Evolutionary conservation across 345 rosid species (phyloP).

Genomic region (Gynandropsis gynandra): DNA sequence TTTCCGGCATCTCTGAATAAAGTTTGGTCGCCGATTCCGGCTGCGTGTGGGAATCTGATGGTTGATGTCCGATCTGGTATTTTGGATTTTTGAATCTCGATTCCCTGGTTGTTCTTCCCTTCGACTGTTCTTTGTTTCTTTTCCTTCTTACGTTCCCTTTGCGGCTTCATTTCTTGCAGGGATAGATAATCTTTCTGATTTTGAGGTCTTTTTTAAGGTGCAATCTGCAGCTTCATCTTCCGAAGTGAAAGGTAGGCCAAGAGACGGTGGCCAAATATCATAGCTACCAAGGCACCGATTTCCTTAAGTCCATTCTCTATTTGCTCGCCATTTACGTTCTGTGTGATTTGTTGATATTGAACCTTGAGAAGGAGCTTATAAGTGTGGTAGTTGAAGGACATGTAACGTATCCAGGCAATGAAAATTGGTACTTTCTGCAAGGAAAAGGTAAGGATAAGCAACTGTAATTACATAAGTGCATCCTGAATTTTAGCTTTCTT

Average conservation of each 20-base stretch:
- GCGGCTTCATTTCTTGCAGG: too few relatives aligned
- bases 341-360: conserved; percentile 45
- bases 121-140: too few relatives aligned
- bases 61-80: too few relatives aligned
- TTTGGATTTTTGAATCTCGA: too few relatives aligned
- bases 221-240: conserved; percentile 49
- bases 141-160: too few relatives aligned
- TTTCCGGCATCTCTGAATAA: too few relatives aligned
- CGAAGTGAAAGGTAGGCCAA: conserved; percentile 77
- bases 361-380: conserved; percentile 85
- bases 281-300: conserved; percentile 72
- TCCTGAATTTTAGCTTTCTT: not conserved
- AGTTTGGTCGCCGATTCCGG: too few relatives aligned
- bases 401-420: conserved; percentile 71
- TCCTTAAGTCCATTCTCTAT: conserved; percentile 53
- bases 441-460: not conserved
- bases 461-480: not conserved
- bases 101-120: too few relatives aligned
- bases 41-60: too few relatives aligned
- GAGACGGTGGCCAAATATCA: conserved; percentile 83
- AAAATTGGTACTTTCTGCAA: conserved; percentile 80
- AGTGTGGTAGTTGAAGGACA: conserved; percentile 96
- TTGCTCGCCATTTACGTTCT: conserved; percentile 38
- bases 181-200: too few relatives aligned
- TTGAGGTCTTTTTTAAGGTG: too few relatives aligned